Conservation (phyloP, 345 rosid species). For the Carallia brachiata region DNA sequence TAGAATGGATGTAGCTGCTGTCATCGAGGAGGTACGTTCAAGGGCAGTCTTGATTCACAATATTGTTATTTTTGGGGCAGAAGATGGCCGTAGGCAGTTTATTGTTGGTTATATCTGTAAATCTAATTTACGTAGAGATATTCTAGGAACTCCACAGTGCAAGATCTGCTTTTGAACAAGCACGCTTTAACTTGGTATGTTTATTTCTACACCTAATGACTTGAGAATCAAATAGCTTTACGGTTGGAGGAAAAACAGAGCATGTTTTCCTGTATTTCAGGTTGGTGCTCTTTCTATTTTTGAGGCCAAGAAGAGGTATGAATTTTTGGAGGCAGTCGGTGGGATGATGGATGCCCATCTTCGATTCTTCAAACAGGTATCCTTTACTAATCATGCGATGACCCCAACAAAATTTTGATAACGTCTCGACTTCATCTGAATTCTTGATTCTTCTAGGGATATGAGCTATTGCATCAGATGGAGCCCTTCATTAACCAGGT, state of each 20-base stretch:
- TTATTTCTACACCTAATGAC: background rate
- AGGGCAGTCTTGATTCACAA: slow-evolving; percentile 12
- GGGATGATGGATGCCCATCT: slow-evolving; percentile 77
- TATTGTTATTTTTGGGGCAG: slow-evolving; percentile 11
- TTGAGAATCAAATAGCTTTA: background rate
- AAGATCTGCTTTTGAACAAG: slow-evolving; percentile 64
- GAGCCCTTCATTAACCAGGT: slow-evolving; percentile 85
- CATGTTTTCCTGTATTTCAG: slow-evolving; percentile 35
- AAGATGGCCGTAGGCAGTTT: slow-evolving; percentile 16
- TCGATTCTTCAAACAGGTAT: slow-evolving; percentile 66
- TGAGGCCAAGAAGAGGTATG: slow-evolving; percentile 69
- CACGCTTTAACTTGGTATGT: slow-evolving; percentile 67
- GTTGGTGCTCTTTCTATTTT: slow-evolving; percentile 60
- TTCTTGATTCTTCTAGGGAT: slow-evolving; percentile 46
- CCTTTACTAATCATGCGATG: slow-evolving; percentile 11
- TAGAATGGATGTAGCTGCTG: slow-evolving; percentile 58
- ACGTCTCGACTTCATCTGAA: slow-evolving; percentile 5
- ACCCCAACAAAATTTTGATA: background rate
- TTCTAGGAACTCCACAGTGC: slow-evolving; percentile 68
- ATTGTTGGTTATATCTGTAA: slow-evolving; percentile 24
- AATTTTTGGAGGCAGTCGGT: slow-evolving; percentile 67
- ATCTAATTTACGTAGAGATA: slow-evolving; percentile 51
- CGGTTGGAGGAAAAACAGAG: background rate
- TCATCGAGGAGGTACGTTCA: slow-evolving; percentile 64
- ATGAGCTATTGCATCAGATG: slow-evolving; percentile 72